Percentiles rank a stretch among this genome's conserved stretches.
phyloP scores from a whole-genome alignment of 768 basidiomycete genomes.

The Candolleomyces eurysporus region DNA sequence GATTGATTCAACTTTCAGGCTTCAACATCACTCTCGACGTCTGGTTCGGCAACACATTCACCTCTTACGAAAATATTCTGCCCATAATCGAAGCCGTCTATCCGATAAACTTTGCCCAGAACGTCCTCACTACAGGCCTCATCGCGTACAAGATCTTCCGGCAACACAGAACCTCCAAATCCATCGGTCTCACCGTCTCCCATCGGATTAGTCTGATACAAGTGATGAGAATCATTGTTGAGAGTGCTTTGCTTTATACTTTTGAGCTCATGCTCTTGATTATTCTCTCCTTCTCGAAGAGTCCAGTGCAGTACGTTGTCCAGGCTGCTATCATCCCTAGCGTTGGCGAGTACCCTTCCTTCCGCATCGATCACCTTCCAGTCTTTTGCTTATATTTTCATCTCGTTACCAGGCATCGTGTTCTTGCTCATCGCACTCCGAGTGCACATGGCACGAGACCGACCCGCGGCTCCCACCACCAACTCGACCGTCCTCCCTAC shows the following conservation, averaged over 20 bases:
- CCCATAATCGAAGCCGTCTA: constrained; percentile 17
- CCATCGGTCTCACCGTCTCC: neutral
- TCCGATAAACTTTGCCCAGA: constrained; percentile 15
- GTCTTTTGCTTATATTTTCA: constrained; percentile 10
- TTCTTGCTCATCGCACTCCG: constrained; percentile 28
- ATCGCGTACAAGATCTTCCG: constrained; percentile 22
- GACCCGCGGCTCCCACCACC: constrained; percentile 11
- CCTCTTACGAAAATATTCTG: neutral
- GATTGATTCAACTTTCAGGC: neutral
- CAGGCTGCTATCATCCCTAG: constrained; percentile 21
- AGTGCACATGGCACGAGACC: constrained; percentile 21
- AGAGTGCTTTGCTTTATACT: constrained; percentile 25
- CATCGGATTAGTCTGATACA: neutral
- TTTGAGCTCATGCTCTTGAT: constrained; percentile 20
- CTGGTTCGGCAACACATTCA: constrained; percentile 21
- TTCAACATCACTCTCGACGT: constrained; percentile 19
- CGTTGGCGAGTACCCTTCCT: constrained; percentile 14
- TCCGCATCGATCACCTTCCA: neutral
- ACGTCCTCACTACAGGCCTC: constrained; percentile 24
- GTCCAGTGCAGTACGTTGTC: constrained; percentile 17
- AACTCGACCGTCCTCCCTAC: constrained; percentile 13
- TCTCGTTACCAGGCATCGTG: constrained; percentile 20
- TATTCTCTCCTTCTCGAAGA: constrained; percentile 14
- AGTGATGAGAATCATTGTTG: constrained; percentile 19
- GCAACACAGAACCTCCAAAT: constrained; percentile 15